Evolutionary conservation across 1,284 basidiomycete genomes (phyloP), one percentile per base, ranked within the genome.

Genomic region (Albatrellus sp.): DNA sequence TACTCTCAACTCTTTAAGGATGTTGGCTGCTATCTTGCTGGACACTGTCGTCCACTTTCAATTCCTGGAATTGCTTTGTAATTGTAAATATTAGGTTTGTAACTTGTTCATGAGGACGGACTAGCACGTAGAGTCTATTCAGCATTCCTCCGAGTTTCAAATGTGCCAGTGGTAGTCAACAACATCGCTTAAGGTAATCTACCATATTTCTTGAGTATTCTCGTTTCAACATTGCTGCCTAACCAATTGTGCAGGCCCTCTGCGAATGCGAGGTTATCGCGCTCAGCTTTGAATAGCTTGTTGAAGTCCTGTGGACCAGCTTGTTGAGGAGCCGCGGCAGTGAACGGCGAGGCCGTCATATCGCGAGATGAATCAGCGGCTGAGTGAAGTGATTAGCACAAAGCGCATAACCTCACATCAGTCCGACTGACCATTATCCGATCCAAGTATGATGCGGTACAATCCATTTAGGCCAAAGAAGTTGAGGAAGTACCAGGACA

Each of bases 401-500:
- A 47, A 40, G 36, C 17, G 37, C 19, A 19, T 13, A 12, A 28
- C 17, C n/a, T 28, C 28, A 31, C 31, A 52, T 43, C 46, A 37
- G 42, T 34, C 30, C n/a, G 35, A 67, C 81, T 58, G 55, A 94
- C 92, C 76, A 57, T 96, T 94, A 49, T 92, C 90, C 40, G 77
- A 77, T 7, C 96, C 96, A 47, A 98, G 80, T 44, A 98, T 77
- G 45, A 98, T 79, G 48, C 86, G 83, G 69, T 97, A 98, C 11
- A 98, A 67, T 13, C 93, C 92, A 58, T 97, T 98, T 47, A 98
- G 69, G 44, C 96, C 96, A 60, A 98, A 98, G 61, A 98, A 88
- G 68, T 97, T 98, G 55, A 98, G 77, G 65, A 99, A 98, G 67
- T 98, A 99, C 96, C 96, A 98, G 28, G 90, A 94, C 47, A 98